Conservation (phyloP, 139 green algal species). For the Ulvella scutata region DNA sequence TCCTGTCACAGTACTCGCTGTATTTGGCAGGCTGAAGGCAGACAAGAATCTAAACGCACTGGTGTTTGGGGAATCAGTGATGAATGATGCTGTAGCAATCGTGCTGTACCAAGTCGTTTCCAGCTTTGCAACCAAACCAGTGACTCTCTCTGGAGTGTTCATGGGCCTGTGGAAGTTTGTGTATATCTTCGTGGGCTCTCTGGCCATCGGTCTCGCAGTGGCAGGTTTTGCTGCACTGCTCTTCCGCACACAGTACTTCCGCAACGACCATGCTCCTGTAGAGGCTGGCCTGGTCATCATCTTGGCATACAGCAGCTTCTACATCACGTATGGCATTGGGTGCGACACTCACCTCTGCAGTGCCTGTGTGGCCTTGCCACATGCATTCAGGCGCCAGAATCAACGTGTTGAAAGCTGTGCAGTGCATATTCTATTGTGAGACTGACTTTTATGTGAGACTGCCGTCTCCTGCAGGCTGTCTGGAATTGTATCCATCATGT, state of each 20-base stretch:
- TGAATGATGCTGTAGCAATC: conserved; percentile 73
- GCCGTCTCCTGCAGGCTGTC: conserved; percentile 41
- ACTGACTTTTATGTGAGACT: too few relatives aligned
- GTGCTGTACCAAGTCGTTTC: conserved; percentile 47
- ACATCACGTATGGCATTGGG: background rate
- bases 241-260: conserved; percentile 12
- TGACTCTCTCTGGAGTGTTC: conserved; percentile 27
- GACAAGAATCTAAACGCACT: conserved; percentile 56
- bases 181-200: conserved; percentile 34
- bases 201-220: conserved; percentile 28
- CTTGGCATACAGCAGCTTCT: conserved; percentile 23
- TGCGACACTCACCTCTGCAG: background rate
- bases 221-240: conserved; percentile 23
- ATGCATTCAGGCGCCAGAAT: too few relatives aligned
- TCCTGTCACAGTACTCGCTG: conserved; percentile 37
- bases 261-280: conserved; percentile 7
- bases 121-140: conserved; percentile 22
- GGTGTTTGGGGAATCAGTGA: conserved; percentile 69
- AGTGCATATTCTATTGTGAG: conserved; percentile 5
- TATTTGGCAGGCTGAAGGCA: conserved; percentile 31
- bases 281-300: conserved; percentile 33
- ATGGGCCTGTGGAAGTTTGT: conserved; percentile 39
- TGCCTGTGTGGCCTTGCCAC: background rate
- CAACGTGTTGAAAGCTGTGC: too few relatives aligned
- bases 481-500: conserved; percentile 62